These are phyloP conservation scores for Microstegium vimineum DNA, from an alignment of 176 grass and related monocot genomes.

Conservation along the genomic window DNA sequence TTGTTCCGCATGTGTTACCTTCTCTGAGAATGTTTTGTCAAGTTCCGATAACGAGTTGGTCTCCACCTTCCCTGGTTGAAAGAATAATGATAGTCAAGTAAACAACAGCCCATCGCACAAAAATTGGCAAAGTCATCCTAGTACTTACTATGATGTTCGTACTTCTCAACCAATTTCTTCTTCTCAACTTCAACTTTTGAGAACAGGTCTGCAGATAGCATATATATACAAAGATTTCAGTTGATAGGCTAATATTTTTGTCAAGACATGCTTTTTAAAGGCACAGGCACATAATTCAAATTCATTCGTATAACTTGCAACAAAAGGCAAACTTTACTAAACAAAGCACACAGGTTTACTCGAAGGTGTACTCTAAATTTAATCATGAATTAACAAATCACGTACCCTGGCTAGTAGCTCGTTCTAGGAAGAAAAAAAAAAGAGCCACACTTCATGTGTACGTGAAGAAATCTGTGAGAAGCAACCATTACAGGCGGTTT, in stretches of 20 bases:
- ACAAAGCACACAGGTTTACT: neutral
- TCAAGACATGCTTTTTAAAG: neutral
- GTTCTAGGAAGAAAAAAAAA: neutral
- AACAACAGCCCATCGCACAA: conserved; percentile 2
- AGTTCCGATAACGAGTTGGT: conserved; percentile 46
- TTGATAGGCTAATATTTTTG: neutral
- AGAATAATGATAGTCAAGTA: conserved; percentile 2
- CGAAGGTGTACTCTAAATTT: neutral
- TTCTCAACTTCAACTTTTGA: conserved; percentile 82
- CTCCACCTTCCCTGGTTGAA: conserved; percentile 51
- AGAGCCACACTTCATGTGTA: neutral
- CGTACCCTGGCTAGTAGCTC: neutral
- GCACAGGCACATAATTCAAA: neutral
- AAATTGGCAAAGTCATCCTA: conserved; percentile 3
- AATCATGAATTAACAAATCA: neutral
- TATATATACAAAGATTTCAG: conserved; percentile 18
- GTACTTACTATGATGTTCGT: conserved; percentile 67
- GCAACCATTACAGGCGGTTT: neutral
- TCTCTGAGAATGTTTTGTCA: conserved; percentile 51
- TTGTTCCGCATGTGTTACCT: conserved; percentile 53
- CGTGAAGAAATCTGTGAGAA: neutral
- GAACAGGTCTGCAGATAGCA: conserved; percentile 55
- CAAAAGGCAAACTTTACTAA: neutral
- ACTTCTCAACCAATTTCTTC: conserved; percentile 51
- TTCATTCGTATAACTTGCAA: neutral